These are phyloP conservation scores for Dendryphion nanum DNA, from an alignment of 2,329 filamentous ascomycete species.

Conservation along the genomic window DNA sequence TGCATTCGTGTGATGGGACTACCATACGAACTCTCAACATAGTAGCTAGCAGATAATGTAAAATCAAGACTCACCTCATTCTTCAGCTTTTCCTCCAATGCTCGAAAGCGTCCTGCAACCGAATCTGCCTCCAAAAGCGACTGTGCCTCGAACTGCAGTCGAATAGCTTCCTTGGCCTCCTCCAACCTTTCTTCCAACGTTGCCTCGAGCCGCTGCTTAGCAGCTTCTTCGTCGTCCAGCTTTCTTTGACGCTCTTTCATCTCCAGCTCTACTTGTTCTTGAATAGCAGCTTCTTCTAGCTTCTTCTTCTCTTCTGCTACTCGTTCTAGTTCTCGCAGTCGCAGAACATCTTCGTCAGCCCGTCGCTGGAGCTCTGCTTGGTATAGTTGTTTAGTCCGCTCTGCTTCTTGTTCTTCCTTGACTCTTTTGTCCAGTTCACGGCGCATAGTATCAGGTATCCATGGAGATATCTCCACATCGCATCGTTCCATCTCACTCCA, in stretches of 20 bases:
- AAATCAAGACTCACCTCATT: too few relatives aligned
- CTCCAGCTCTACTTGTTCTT: slow-evolving; percentile 22
- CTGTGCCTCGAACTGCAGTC: slow-evolving; percentile 30
- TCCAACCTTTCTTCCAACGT: slow-evolving; percentile 21
- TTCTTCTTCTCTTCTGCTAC: slow-evolving; percentile 11
- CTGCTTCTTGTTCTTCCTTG: slow-evolving; percentile 42
- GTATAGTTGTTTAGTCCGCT: slow-evolving; percentile 27
- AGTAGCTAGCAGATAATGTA: too few relatives aligned
- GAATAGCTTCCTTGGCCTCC: slow-evolving; percentile 32
- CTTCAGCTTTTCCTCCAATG: slow-evolving; percentile 27
- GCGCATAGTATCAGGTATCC: slow-evolving; percentile 60
- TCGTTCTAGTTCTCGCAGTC: slow-evolving; percentile 25
- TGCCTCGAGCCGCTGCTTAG: slow-evolving; percentile 2
- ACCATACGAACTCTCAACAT: too few relatives aligned
- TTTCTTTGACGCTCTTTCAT: background rate
- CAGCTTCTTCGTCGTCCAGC: background rate
- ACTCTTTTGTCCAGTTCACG: slow-evolving; percentile 58
- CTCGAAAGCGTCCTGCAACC: slow-evolving; percentile 28
- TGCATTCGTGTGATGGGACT: too few relatives aligned
- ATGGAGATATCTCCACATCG: slow-evolving; percentile 84
- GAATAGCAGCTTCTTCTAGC: slow-evolving; percentile 23
- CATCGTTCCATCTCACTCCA: slow-evolving; percentile 99
- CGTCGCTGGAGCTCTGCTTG: slow-evolving; percentile 30
- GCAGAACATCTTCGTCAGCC: slow-evolving; percentile 31
- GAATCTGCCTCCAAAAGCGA: slow-evolving; percentile 25